A percentile compares a stretch with the other conserved stretches of the same genome.
Conservation (phyloP, 495 filamentous ascomycete genomes). For the Entonaema liquescens region DNA sequence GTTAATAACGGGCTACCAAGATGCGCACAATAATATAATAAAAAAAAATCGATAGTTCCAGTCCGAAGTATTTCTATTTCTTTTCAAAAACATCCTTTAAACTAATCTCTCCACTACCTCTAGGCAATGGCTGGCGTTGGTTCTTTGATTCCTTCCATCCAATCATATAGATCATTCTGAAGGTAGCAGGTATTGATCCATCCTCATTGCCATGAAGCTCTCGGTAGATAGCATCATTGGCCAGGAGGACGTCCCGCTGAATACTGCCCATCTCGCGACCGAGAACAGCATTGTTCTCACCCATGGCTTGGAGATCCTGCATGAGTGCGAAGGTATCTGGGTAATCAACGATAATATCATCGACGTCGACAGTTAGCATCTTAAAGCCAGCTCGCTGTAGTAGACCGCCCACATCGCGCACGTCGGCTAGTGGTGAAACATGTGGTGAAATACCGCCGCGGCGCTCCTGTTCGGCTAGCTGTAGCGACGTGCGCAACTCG, state of each 20-base stretch:
- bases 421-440: constrained; percentile 89
- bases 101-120: constrained; percentile 84
- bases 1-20: not conserved
- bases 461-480: constrained; percentile 89
- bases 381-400: constrained; percentile 89
- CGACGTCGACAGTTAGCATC: constrained; percentile 95
- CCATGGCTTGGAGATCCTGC: constrained; percentile 93
- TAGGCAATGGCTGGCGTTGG: constrained; percentile 78
- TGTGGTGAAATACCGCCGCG: constrained; percentile 87
- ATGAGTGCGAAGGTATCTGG: constrained; percentile 93
- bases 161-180: constrained; percentile 94
- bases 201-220: constrained; percentile 78
- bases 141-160: constrained; percentile 90
- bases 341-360: constrained; percentile 95
- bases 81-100: constrained; percentile 79
- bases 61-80: constrained; percentile 36
- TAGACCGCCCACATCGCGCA: constrained; percentile 88
- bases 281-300: constrained; percentile 85
- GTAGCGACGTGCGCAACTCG: constrained; percentile 92
- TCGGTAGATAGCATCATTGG: constrained; percentile 88
- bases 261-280: constrained; percentile 80
- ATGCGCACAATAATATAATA: too few relatives aligned
- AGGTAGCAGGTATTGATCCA: constrained; percentile 85
- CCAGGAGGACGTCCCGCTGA: constrained; percentile 82
- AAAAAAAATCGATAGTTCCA: not conserved